Percentiles rank a stretch among this genome's conserved stretches.
These are phyloP conservation scores for Amanita inopinata DNA, from an alignment of 768 basidiomycete genomes.

Conservation along the genomic window DNA sequence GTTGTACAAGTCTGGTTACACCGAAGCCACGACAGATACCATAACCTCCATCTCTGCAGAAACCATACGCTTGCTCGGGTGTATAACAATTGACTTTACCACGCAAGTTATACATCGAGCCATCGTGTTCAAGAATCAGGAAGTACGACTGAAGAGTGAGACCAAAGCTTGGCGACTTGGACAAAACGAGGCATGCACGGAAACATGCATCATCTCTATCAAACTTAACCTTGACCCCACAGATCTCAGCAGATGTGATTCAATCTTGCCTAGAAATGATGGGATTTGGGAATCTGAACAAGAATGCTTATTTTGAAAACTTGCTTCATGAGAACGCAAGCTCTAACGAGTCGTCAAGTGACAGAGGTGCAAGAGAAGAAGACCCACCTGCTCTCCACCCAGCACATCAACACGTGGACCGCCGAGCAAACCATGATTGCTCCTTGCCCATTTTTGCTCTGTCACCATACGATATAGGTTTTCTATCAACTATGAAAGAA, in stretches of 20 bases:
- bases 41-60: constrained; percentile 35
- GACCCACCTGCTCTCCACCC: constrained; percentile 5
- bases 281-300: constrained; percentile 27
- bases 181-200: constrained; percentile 38
- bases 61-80: constrained; percentile 36
- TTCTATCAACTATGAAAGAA: neutral
- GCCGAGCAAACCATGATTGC: neutral
- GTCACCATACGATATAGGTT: neutral
- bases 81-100: constrained; percentile 40
- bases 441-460: neutral
- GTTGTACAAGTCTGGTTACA: constrained; percentile 16
- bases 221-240: constrained; percentile 1
- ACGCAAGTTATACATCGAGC: constrained; percentile 39
- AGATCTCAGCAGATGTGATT: constrained; percentile 38
- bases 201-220: no score
- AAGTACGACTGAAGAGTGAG: constrained; percentile 43
- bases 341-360: constrained; percentile 6
- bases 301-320: constrained; percentile 30
- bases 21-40: constrained; percentile 15
- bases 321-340: constrained; percentile 16
- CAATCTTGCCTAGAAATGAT: constrained; percentile 39
- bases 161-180: constrained; percentile 50
- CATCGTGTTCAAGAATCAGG: constrained; percentile 49
- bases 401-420: neutral
- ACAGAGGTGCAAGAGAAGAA: constrained; percentile 14